phyloP scores from a whole-genome alignment of 2,329 filamentous ascomycete species.

The Xylaria digitata region DNA sequence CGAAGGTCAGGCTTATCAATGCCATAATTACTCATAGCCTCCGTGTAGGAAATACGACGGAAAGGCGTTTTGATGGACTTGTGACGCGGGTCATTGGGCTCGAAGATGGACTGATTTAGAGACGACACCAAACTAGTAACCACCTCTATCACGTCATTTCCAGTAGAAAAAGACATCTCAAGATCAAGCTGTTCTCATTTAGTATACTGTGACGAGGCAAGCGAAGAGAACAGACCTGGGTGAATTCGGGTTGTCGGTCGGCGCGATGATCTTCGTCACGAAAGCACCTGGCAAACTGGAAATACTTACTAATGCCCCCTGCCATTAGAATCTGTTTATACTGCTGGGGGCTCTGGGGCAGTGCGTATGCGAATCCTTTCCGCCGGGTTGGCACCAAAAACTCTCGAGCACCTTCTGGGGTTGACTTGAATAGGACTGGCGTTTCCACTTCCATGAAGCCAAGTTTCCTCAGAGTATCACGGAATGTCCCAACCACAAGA shows the following conservation, averaged over 20 bases:
- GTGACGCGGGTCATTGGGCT: too few relatives aligned
- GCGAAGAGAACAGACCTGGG: slow-evolving; percentile 69
- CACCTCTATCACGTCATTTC: slow-evolving; percentile 73
- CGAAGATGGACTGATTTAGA: slow-evolving; percentile 8
- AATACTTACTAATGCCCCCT: slow-evolving; percentile 83
- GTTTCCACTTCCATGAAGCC: slow-evolving; percentile 83
- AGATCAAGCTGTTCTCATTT: slow-evolving; percentile 76
- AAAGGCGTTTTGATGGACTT: background rate
- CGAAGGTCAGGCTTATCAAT: slow-evolving; percentile 93
- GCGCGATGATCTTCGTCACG: slow-evolving; percentile 93
- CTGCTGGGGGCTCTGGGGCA: slow-evolving; percentile 96
- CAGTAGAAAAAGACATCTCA: slow-evolving; percentile 88
- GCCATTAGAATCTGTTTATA: slow-evolving; percentile 99
- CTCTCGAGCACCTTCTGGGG: slow-evolving; percentile 92
- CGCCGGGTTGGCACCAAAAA: slow-evolving; percentile 90
- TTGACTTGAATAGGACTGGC: slow-evolving; percentile 95
- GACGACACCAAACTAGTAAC: slow-evolving; percentile 64
- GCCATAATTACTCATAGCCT: slow-evolving; percentile 83
- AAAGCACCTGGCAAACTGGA: slow-evolving; percentile 94
- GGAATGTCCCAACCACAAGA: slow-evolving; percentile 54
- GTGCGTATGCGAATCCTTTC: slow-evolving; percentile 82
- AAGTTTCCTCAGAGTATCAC: slow-evolving; percentile 61
- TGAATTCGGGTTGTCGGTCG: slow-evolving; percentile 96
- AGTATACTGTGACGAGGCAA: slow-evolving; percentile 25
- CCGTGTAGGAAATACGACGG: slow-evolving; percentile 67